Base-by-base conservation (phyloP, 306 rosid genomes). In the Gillenia trifoliata region DNA sequence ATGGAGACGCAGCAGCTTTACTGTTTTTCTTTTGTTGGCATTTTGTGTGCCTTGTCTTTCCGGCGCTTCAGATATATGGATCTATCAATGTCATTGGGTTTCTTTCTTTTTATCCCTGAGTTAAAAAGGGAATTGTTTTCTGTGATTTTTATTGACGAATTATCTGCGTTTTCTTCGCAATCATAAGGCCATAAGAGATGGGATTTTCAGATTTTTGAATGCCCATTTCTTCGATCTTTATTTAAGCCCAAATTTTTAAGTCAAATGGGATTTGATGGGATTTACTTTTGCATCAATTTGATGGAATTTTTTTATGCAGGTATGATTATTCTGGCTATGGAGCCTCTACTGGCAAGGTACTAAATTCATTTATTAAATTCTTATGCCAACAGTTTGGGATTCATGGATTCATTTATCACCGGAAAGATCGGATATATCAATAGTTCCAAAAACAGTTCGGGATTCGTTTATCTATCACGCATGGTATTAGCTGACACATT, bases 281-380 rank as follows among this genome's bases (percentile, higher is more conserved):
- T n/a, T n/a, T n/a, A n/a, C n/a, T n/a, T n/a, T n/a, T n/a, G n/a
- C n/a, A n/a, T n/a, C n/a, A n/a, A n/a, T n/a, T n/a, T n/a, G 49
- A 43, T 12, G 73, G 74, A 77, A 61, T 68, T 77, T 71, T 80
- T 73, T 23, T 80, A 67, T 88, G 88, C 98, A 95, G 99, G 80
- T 95, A 90, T 77, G 99, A 95, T 81, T 95, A 90, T 78, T 95
- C 98, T 83, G 99, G 99, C 61, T 95, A 95, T 77, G 99, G 99
- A 78, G 98, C 97, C 85, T 95, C 99, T 65, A 88, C 96, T 26
- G 99, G 99, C 80, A 86, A 87, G 93, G 99, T 95, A 87, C 74
- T 50, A 75, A 73, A 79, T 31, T 75, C 66, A 26, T 65, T 57
- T 50, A n/a, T 54, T 20, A 22, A 23, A 54, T n/a, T 54, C 60